Conservation (phyloP, 305 asterid genomes). For the Coffea humblotiana region DNA sequence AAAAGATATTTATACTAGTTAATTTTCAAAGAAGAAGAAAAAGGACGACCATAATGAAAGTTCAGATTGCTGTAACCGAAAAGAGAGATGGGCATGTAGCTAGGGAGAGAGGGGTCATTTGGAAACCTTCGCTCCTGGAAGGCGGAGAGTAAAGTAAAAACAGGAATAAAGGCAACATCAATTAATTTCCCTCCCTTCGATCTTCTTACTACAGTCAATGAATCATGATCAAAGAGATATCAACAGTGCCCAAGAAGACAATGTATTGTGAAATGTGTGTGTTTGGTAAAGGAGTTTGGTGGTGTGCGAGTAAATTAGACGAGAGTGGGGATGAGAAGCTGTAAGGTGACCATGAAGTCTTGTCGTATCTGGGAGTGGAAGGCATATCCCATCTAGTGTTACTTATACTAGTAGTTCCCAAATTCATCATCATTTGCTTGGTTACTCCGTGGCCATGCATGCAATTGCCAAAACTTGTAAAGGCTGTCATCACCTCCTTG, state of each 20-base stretch:
- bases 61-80: neutral
- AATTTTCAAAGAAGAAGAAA: neutral
- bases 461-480: slow-evolving; percentile 29
- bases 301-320: slow-evolving; percentile 27
- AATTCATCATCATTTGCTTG: slow-evolving; percentile 11
- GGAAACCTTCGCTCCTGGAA: neutral
- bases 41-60: neutral
- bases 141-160: neutral
- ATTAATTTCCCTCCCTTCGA: neutral
- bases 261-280: slow-evolving; percentile 8
- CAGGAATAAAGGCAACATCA: neutral
- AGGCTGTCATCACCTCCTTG: slow-evolving; percentile 21
- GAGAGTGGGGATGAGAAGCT: slow-evolving; percentile 37
- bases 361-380: slow-evolving; percentile 33
- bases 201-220: slow-evolving; percentile 7
- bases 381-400: slow-evolving; percentile 34
- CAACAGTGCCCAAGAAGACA: neutral
- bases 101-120: neutral
- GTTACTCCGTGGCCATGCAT: slow-evolving; percentile 16
- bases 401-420: slow-evolving; percentile 15
- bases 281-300: slow-evolving; percentile 30
- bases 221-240: neutral
- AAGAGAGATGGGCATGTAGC: neutral
- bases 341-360: slow-evolving; percentile 35
- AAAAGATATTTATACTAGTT: neutral